These are phyloP conservation scores for Haplographium delicatum DNA, from an alignment of 495 filamentous ascomycete species.

Conservation along the genomic window DNA sequence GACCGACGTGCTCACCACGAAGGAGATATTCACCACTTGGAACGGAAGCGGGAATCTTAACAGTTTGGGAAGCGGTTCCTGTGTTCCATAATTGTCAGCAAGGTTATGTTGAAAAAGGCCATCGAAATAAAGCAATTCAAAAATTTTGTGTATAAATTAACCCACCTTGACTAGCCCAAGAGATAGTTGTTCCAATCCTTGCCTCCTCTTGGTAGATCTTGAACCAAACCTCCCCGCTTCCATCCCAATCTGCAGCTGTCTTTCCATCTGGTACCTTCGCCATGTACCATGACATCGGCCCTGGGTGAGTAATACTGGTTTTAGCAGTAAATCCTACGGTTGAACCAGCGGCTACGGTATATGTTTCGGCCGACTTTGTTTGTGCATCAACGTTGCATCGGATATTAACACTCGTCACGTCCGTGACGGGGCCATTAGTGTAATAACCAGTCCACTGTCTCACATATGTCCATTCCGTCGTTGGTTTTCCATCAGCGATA, in stretches of 20 bases:
- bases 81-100: too few relatives aligned
- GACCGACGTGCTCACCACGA: conserved; percentile 51
- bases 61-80: not conserved
- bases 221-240: conserved; percentile 35
- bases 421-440: conserved; percentile 35
- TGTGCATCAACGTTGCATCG: conserved; percentile 50
- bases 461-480: conserved; percentile 23
- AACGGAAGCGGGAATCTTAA: conserved; percentile 11
- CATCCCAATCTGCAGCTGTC: conserved; percentile 42
- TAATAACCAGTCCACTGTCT: conserved; percentile 27
- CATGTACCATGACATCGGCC: conserved; percentile 30
- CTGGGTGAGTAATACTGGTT: not conserved
- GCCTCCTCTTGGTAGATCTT: too few relatives aligned
- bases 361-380: conserved; percentile 29
- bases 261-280: conserved; percentile 37
- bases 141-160: too few relatives aligned
- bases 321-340: not conserved
- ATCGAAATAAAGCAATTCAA: too few relatives aligned
- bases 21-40: conserved; percentile 53
- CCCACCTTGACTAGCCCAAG: too few relatives aligned
- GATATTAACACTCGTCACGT: conserved; percentile 44
- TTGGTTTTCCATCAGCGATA: conserved; percentile 4
- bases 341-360: not conserved
- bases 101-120: too few relatives aligned
- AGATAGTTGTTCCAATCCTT: too few relatives aligned